Conservation (phyloP, 306 rosid genomes). For the Rosa persica region DNA sequence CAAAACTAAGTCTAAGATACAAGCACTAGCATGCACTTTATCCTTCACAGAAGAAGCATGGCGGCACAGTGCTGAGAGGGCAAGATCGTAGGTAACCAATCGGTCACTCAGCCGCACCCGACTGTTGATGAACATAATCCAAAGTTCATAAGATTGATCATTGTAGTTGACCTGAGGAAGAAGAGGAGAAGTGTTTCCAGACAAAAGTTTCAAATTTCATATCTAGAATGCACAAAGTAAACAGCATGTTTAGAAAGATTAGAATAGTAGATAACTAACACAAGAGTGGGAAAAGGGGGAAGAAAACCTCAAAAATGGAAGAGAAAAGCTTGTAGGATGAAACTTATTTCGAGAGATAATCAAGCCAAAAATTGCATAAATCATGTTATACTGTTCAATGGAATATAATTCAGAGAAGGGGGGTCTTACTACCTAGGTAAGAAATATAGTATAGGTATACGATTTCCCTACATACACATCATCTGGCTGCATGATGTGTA, state of each 20-base stretch:
- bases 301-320: not conserved
- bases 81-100: constrained; percentile 61
- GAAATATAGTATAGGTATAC: not conserved
- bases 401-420: not conserved
- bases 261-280: not conserved
- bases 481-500: not conserved
- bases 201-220: constrained; percentile 35
- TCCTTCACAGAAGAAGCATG: constrained; percentile 45
- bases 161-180: constrained; percentile 73
- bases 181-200: constrained; percentile 46
- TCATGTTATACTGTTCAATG: not conserved
- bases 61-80: constrained; percentile 64
- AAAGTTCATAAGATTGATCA: constrained; percentile 71
- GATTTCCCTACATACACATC: not conserved
- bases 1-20: constrained; percentile 83
- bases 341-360: not conserved
- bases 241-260: not conserved
- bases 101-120: constrained; percentile 63
- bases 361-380: not conserved
- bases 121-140: constrained; percentile 93
- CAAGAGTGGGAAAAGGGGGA: constrained; percentile 1
- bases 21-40: constrained; percentile 56
- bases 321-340: not conserved
- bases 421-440: not conserved
- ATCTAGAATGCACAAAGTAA: constrained; percentile 29